phyloP scores from a whole-genome alignment of 2,329 filamentous ascomycete species.

The Leptographium radiaticola region DNA sequence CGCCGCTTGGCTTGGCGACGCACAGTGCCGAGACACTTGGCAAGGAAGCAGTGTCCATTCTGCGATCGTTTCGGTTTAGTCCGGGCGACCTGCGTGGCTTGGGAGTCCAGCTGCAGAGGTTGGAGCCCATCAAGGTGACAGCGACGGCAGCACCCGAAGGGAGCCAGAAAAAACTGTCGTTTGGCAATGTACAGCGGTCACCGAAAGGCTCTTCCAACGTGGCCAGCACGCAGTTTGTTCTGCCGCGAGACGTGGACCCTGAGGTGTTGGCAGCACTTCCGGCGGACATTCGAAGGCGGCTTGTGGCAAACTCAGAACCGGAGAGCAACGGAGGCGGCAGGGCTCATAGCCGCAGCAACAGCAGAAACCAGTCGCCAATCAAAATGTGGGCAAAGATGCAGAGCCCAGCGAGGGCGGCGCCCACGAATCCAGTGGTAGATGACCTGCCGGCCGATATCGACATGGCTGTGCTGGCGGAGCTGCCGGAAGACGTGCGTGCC shows the following conservation, averaged over 20 bases:
- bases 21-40: slow-evolving; percentile 58
- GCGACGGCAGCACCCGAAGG: slow-evolving; percentile 43
- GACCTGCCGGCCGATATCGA: slow-evolving; percentile 66
- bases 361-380: slow-evolving; percentile 12
- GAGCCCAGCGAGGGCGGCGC: slow-evolving; percentile 15
- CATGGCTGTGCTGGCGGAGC: slow-evolving; percentile 64
- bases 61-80: slow-evolving; percentile 70
- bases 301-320: slow-evolving; percentile 52
- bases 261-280: slow-evolving; percentile 75
- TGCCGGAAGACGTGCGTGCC: slow-evolving; percentile 75
- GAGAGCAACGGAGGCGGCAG: slow-evolving; percentile 13
- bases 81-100: slow-evolving; percentile 88
- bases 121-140: slow-evolving; percentile 52
- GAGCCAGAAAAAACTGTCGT: slow-evolving; percentile 68
- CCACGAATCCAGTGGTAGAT: slow-evolving; percentile 1
- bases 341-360: slow-evolving; percentile 6
- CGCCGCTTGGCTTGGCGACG: slow-evolving; percentile 71
- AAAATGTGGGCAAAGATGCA: slow-evolving; percentile 22
- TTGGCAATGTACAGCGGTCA: slow-evolving; percentile 31
- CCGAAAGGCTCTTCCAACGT: slow-evolving; percentile 23
- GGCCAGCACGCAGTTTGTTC: slow-evolving; percentile 80
- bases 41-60: slow-evolving; percentile 72
- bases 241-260: slow-evolving; percentile 73
- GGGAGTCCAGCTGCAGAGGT: slow-evolving; percentile 84
- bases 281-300: slow-evolving; percentile 63